phyloP scores from a whole-genome alignment of 192 early-diverging fungal species.

The Funneliformis mosseae region DNA sequence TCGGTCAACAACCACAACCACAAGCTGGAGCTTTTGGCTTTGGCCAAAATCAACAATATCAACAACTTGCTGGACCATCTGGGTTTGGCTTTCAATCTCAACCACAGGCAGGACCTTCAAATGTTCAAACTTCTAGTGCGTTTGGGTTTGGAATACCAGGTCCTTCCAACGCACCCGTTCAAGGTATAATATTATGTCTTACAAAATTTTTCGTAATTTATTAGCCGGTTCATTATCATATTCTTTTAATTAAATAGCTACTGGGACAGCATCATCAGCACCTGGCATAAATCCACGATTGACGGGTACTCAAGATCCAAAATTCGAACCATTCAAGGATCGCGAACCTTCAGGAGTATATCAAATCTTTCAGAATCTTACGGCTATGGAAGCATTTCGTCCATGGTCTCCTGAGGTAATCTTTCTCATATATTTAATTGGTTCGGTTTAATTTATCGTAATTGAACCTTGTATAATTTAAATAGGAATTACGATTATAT shows the following conservation, averaged over 20 bases:
- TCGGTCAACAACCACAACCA: neutral
- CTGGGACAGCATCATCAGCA: neutral
- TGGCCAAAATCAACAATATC: too few species aligned
- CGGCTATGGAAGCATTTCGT: neutral
- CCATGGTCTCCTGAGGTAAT: neutral
- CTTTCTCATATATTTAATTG: too few species aligned
- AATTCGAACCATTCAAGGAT: neutral
- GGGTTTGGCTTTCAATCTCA: neutral
- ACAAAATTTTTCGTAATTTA: too few species aligned
- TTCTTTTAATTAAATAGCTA: neutral
- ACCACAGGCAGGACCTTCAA: neutral
- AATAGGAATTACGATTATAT: neutral
- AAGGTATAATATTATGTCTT: neutral
- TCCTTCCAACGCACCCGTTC: neutral
- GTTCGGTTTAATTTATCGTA: too few species aligned
- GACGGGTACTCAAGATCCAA: neutral
- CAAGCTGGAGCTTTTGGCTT: neutral
- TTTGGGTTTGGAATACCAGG: neutral
- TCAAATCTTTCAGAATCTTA: neutral
- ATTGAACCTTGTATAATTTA: too few species aligned
- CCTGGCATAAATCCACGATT: neutral
- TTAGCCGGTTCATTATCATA: neutral
- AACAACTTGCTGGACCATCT: neutral
- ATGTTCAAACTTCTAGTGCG: neutral
- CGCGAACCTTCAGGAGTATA: neutral